Conservation (phyloP, 2,329 filamentous ascomycete species). For the Corynespora cassiicola region DNA sequence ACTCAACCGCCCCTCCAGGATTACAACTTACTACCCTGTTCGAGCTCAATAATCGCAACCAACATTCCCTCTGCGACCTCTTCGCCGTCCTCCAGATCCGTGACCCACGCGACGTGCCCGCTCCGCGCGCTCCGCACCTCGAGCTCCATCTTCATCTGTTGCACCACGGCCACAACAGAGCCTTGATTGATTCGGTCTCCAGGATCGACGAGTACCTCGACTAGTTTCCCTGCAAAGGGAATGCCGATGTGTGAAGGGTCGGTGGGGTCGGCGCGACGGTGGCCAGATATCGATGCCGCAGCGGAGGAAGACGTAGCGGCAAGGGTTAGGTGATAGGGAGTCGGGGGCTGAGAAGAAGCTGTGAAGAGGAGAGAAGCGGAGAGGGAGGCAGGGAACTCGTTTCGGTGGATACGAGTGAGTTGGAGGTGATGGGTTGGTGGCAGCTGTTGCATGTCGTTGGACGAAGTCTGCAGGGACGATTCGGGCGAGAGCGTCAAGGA, state of each 20-base stretch:
- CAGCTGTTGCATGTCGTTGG: slow-evolving; percentile 7
- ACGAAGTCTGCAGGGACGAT: slow-evolving; percentile 15
- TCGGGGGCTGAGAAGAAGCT: slow-evolving; percentile 41
- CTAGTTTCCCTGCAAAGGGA: slow-evolving; percentile 65
- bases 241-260: slow-evolving; percentile 62
- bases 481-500: slow-evolving; percentile 54
- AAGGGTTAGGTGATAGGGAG: slow-evolving; percentile 54
- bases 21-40: too few species aligned
- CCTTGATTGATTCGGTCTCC: slow-evolving; percentile 62
- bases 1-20: too few species aligned
- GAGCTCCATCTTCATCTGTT: slow-evolving; percentile 75
- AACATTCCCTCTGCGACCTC: slow-evolving; percentile 64
- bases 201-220: slow-evolving; percentile 64
- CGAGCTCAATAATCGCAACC: slow-evolving; percentile 57
- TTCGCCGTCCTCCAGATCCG: slow-evolving; percentile 60
- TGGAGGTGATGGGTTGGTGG: slow-evolving; percentile 58
- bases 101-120: slow-evolving; percentile 59
- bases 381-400: slow-evolving; percentile 65
- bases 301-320: slow-evolving; percentile 52
- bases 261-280: slow-evolving; percentile 57
- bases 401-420: slow-evolving; percentile 61
- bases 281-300: slow-evolving; percentile 47
- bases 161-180: slow-evolving; percentile 64
- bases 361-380: slow-evolving; percentile 62
- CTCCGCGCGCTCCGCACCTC: slow-evolving; percentile 61